A percentile compares a stretch with the other conserved stretches of the same genome.
Conservation (phyloP, 2,329 filamentous ascomycete genomes). For the Sporothrix sp. region DNA sequence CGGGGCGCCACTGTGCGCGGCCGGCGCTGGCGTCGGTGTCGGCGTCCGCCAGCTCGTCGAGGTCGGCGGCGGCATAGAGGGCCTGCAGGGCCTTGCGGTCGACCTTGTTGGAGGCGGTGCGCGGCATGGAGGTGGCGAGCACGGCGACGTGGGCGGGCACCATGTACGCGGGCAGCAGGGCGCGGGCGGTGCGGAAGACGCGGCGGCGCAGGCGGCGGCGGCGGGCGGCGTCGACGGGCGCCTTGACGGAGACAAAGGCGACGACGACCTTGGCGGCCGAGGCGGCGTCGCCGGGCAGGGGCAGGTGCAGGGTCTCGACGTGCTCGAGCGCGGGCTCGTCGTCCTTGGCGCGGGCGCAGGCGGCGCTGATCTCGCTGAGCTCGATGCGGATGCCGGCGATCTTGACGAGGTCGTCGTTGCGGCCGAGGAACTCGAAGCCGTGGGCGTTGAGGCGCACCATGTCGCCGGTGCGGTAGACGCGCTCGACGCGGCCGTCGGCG, state of each 20-base stretch:
- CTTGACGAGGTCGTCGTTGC: constrained; percentile 53
- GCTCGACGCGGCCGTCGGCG: constrained; percentile 12
- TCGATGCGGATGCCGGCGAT: constrained; percentile 54
- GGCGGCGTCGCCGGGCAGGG: constrained; percentile 21
- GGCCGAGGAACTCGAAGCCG: constrained; percentile 44
- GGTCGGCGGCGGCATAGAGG: constrained; percentile 18
- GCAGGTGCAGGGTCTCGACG: constrained; percentile 27
- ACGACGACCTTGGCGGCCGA: constrained; percentile 25
- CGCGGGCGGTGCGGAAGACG: constrained; percentile 10
- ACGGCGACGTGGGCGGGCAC: constrained; percentile 26
- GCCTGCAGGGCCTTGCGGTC: constrained; percentile 24
- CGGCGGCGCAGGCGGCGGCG: constrained; percentile 3
- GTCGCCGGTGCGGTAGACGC: constrained; percentile 41
- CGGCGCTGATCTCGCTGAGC: constrained; percentile 34
- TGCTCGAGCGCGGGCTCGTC: constrained; percentile 27
- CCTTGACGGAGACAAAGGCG: constrained; percentile 24
- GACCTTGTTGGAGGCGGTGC: constrained; percentile 28
- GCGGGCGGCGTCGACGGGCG: neutral
- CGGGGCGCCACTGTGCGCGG: neutral
- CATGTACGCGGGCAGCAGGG: constrained; percentile 23
- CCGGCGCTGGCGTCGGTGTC: neutral
- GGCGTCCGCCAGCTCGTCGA: constrained; percentile 12
- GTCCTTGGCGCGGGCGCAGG: constrained; percentile 24
- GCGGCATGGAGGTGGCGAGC: constrained; percentile 23
- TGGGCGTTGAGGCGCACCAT: constrained; percentile 42